phyloP scores from a whole-genome alignment of 257 asterid species.

The Nemophila menziesii region DNA sequence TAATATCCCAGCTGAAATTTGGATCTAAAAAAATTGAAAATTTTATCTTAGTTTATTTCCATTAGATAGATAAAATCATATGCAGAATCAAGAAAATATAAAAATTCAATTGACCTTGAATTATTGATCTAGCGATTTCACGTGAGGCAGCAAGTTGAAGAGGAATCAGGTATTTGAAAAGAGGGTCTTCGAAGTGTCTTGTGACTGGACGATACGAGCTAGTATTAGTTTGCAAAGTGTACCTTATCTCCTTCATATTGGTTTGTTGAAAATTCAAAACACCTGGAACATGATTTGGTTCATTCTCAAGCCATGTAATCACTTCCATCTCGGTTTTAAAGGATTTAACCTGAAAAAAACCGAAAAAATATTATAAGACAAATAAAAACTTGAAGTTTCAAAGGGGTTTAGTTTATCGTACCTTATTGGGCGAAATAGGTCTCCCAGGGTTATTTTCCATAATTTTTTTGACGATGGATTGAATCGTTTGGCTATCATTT shows the following conservation, averaged over 20 bases:
- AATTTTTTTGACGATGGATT: conserved; percentile 17
- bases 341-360: conserved; percentile 22
- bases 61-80: neutral
- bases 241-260: conserved; percentile 20
- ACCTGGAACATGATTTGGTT: conserved; percentile 27
- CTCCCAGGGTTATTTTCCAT: conserved; percentile 30
- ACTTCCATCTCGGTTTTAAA: conserved; percentile 24
- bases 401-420: too few species aligned
- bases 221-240: conserved; percentile 27
- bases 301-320: conserved; percentile 21
- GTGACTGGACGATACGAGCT: conserved; percentile 12
- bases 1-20: conserved; percentile 21
- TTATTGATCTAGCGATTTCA: conserved; percentile 27
- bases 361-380: neutral
- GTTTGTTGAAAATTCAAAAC: conserved; percentile 25
- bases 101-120: conserved; percentile 21
- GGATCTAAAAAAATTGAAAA: conserved; percentile 14
- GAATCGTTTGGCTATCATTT: conserved; percentile 14
- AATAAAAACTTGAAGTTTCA: neutral
- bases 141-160: conserved; percentile 31
- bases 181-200: conserved; percentile 26
- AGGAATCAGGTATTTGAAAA: conserved; percentile 31
- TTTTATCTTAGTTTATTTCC: too few species aligned
- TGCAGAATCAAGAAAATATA: neutral
- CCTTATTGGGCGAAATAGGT: conserved; percentile 18